Evolutionary conservation across 208 protist species (phyloP), one percentile per base, ranked within the genome.

Genomic region (Crithidia thermophila): DNA sequence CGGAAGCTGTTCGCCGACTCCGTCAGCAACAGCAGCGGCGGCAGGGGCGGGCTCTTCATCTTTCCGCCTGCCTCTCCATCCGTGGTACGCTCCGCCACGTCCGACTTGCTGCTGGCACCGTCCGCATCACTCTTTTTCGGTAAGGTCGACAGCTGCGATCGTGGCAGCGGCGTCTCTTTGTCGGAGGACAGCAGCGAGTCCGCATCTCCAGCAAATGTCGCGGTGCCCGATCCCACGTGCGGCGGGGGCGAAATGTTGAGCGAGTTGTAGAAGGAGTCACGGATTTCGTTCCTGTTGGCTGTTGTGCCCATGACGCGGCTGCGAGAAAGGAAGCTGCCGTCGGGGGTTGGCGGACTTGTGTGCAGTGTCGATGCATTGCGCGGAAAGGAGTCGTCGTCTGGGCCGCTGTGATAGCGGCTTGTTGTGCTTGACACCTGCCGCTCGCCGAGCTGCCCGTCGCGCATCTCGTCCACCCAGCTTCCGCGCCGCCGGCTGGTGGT

Each of bases 11-110:
- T 46, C 0, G 33, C n/a, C 5, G 60, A 50, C 28, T 65, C 69
- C 16, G 69, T 69, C 21, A 65, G 37, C 45, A 69, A 37, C 11
- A 75, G 37, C 42, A 75, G 37, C 28, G 42, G 52, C 18, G 69
- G 61, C 58, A 53, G 58, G 20, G 69, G 46, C 21, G 25, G 60
- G 18, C 36, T 56, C 36, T 49, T 42, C n/a, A 21, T 21, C 21
- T 25, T 45, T n/a, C 45, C 43, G n/a, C 20, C 21, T 6, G 64
- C 47, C 6, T 33, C 59, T 0, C 21, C 33, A n/a, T 9, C 55
- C 46, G 20, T 30, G 20, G 20, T 8, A 31, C 46, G n/a, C n/a
- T n/a, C n/a, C n/a, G n/a, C n/a, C n/a, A n/a, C n/a, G n/a, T 46
- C 6, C 40, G 16, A 20, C 40, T 21, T 9, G 18, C 36, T 13